These are phyloP conservation scores for Botrytis cinerea DNA, from an alignment of 2,329 filamentous ascomycete genomes.

Conservation along the genomic window DNA sequence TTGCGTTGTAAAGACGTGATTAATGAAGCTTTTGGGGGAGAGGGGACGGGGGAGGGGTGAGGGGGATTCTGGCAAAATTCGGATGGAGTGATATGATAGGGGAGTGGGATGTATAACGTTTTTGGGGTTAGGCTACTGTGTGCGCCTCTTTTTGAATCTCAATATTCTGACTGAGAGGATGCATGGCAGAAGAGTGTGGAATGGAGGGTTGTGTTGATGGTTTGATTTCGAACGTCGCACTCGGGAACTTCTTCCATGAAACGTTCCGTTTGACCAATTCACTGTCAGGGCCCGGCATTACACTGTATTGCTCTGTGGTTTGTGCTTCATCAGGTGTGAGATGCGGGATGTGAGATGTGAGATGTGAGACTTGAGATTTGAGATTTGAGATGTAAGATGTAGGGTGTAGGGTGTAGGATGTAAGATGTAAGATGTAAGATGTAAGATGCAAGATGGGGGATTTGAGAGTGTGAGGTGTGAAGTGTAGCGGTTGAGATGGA, in stretches of 20 bases:
- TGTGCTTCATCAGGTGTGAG: neutral
- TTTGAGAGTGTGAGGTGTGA: neutral
- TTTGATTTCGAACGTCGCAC: conserved; percentile 21
- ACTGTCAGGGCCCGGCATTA: conserved; percentile 23
- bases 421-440: neutral
- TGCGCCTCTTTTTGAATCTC: conserved; percentile 11
- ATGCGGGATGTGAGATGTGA: neutral
- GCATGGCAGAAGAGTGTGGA: neutral
- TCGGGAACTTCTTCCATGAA: conserved; percentile 22
- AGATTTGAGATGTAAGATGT: neutral
- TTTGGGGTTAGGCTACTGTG: conserved; percentile 16
- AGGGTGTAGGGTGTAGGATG: neutral
- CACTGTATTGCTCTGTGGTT: conserved; percentile 15
- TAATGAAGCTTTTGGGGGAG: neutral
- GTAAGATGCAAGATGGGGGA: neutral
- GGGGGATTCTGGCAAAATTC: neutral
- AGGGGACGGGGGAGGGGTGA: neutral
- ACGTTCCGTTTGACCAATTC: conserved; percentile 24
- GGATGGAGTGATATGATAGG: neutral
- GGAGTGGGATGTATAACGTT: conserved; percentile 8
- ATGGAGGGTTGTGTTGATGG: conserved; percentile 1
- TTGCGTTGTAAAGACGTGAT: neutral
- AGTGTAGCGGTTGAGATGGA: neutral
- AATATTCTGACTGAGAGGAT: conserved; percentile 11
- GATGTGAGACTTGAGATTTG: neutral